phyloP scores from a whole-genome alignment of 192 early-diverging fungal genomes.

The Podila minutissima region DNA sequence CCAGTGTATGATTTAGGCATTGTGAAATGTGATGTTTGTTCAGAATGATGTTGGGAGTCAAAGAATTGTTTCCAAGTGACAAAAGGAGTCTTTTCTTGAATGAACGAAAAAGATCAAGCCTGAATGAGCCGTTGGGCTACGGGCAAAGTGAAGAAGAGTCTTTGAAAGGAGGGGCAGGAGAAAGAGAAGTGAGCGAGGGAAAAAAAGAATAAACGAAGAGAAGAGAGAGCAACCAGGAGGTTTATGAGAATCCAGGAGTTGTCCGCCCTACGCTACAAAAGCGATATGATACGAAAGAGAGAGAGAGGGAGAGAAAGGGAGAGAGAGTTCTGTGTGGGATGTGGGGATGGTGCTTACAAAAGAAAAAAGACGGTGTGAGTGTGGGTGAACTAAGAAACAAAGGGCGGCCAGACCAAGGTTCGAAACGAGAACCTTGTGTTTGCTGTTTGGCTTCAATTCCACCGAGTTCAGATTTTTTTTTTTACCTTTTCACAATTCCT shows the following conservation, averaged over 20 bases:
- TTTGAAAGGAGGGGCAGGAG: background rate
- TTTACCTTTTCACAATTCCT: background rate
- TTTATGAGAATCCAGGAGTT: background rate
- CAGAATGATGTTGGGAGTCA: background rate
- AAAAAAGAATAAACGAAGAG: constrained; percentile 10
- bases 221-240: background rate
- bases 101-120: constrained; percentile 5
- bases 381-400: too few relatives aligned
- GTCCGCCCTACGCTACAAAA: too few relatives aligned
- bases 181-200: constrained; percentile 1
- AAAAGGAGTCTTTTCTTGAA: background rate
- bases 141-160: background rate
- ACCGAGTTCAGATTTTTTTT: background rate
- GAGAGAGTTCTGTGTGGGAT: too few relatives aligned
- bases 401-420: too few relatives aligned
- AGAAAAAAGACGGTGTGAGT: background rate
- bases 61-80: background rate
- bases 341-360: too few relatives aligned
- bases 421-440: too few relatives aligned
- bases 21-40: background rate
- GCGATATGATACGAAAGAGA: too few relatives aligned
- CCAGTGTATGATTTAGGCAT: constrained; percentile 54
- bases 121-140: background rate
- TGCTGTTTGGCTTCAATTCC: too few relatives aligned
- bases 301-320: too few relatives aligned